phyloP scores from a whole-genome alignment of 2,329 filamentous ascomycete species.

The Teratosphaeria pseudoeucalypti region DNA sequence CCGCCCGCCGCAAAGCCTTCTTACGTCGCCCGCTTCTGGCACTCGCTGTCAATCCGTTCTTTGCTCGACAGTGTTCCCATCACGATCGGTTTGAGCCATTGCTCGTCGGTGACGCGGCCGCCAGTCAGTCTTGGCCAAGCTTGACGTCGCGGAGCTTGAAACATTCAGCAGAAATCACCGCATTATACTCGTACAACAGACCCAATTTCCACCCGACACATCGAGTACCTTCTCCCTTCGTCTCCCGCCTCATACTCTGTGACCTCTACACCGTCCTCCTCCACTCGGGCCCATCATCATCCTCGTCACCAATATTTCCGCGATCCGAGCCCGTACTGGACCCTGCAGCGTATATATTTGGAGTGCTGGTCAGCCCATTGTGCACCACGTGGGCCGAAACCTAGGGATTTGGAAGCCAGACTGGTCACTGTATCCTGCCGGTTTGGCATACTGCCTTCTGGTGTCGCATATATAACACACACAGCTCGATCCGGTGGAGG shows the following conservation, averaged over 20 bases:
- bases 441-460: neutral
- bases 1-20: neutral
- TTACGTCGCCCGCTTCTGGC: neutral
- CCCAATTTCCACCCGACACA: neutral
- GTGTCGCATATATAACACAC: neutral
- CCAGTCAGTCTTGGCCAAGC: neutral
- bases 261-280: neutral
- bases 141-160: neutral
- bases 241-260: neutral
- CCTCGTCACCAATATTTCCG: neutral
- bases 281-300: neutral
- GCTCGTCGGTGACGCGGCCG: neutral
- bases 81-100: neutral
- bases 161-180: neutral
- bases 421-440: neutral
- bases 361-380: neutral
- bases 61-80: neutral
- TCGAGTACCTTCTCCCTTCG: neutral
- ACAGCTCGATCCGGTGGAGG: neutral
- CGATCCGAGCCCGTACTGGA: neutral
- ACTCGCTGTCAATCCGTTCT: neutral
- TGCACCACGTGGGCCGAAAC: neutral
- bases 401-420: neutral
- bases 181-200: neutral
- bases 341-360: neutral